phyloP scores from a whole-genome alignment of 148 eudicot species.

The Chenopodium berlandieri region DNA sequence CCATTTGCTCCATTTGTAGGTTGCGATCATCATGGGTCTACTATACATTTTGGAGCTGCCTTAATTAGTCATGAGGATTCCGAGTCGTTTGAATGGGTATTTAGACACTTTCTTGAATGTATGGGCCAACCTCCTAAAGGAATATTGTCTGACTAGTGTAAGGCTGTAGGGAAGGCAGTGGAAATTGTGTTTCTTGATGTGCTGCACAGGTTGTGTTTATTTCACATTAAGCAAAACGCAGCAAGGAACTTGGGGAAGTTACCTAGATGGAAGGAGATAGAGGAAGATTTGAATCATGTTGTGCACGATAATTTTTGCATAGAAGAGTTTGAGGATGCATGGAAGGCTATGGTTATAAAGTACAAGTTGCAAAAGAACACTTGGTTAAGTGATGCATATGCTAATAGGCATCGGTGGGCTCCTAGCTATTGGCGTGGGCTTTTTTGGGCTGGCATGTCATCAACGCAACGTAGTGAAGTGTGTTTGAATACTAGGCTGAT shows the following conservation, averaged over 20 bases:
- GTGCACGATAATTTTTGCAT: neutral
- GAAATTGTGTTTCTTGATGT: neutral
- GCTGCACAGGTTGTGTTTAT: neutral
- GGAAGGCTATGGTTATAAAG: neutral
- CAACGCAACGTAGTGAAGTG: neutral
- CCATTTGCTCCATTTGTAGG: neutral
- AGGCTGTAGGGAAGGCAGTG: neutral
- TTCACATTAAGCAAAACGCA: neutral
- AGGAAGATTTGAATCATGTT: neutral
- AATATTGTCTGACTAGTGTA: neutral
- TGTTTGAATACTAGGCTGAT: neutral
- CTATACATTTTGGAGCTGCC: neutral
- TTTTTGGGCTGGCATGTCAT: too few relatives aligned
- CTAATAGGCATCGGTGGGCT: neutral
- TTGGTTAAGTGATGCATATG: neutral
- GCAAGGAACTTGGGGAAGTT: neutral
- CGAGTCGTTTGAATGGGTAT: neutral
- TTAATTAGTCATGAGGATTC: neutral
- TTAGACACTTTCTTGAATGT: neutral
- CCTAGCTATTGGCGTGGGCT: neutral
- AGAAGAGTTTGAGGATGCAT: neutral
- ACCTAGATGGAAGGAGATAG: neutral
- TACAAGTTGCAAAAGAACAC: neutral
- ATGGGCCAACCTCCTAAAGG: neutral
- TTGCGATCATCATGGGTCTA: neutral